phyloP scores from a whole-genome alignment of 2,329 filamentous ascomycete species.

The Colletotrichum orbiculare region DNA sequence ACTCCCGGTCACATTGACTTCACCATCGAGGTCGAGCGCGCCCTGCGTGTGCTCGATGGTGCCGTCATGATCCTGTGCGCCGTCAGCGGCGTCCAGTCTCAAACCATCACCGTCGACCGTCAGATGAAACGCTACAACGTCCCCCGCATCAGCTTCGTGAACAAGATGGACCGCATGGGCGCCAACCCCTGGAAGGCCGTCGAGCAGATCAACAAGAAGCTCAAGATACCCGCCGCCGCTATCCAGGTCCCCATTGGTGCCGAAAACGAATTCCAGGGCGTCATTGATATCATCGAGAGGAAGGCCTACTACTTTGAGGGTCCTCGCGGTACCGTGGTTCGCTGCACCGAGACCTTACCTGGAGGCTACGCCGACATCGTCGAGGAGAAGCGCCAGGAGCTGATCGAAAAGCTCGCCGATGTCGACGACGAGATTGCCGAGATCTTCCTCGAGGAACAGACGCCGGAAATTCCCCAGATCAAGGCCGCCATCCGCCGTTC shows the following conservation, averaged over 20 bases:
- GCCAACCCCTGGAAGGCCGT: conserved; percentile 98
- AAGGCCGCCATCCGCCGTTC: conserved; percentile 91
- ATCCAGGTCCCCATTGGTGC: conserved; percentile 94
- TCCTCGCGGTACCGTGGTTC: conserved; percentile 79
- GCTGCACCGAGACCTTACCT: conserved; percentile 83
- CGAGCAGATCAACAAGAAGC: conserved; percentile 96
- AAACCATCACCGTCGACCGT: conserved; percentile 97
- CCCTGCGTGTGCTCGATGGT: conserved; percentile 92
- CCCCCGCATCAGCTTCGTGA: conserved; percentile 94
- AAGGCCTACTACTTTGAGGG: conserved; percentile 94
- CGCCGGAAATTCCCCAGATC: conserved; percentile 83
- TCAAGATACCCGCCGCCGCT: conserved; percentile 91
- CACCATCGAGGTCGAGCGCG: conserved; percentile 97
- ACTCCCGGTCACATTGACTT: conserved; percentile 99
- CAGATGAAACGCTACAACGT: conserved; percentile 99
- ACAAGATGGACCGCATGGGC: conserved; percentile 99
- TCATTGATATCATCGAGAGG: conserved; percentile 93
- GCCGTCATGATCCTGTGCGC: conserved; percentile 99
- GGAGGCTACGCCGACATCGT: conserved; percentile 80
- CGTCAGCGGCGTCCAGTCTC: conserved; percentile 95
- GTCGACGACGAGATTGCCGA: conserved; percentile 98
- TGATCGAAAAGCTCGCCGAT: conserved; percentile 96
- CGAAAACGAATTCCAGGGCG: conserved; percentile 91
- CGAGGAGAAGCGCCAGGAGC: conserved; percentile 82
- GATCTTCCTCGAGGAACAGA: conserved; percentile 88